Evolutionary conservation across 2,329 filamentous ascomycete species (phyloP).

Genomic region (Colletotrichum neosansevieriae): DNA sequence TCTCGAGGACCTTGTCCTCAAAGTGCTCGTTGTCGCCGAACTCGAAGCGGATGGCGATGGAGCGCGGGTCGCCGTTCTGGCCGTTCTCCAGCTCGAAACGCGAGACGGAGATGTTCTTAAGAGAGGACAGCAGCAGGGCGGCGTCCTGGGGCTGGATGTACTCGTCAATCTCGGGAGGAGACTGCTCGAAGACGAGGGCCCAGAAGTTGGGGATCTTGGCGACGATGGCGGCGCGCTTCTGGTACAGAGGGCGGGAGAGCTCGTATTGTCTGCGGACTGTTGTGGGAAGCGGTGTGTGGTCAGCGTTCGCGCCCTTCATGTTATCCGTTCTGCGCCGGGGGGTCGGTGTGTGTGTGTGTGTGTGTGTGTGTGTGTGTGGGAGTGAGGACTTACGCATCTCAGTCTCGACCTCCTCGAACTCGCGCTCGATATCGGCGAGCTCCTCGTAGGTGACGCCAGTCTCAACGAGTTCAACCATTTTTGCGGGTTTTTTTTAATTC

Average conservation of each 20-base stretch:
- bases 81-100: slow-evolving; percentile 79
- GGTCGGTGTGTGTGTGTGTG: background rate
- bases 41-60: slow-evolving; percentile 80
- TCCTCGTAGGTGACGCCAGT: slow-evolving; percentile 76
- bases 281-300: background rate
- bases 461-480: slow-evolving; percentile 50
- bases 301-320: background rate
- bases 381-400: slow-evolving; percentile 69
- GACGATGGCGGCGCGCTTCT: slow-evolving; percentile 78
- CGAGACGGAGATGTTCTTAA: slow-evolving; percentile 78
- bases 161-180: slow-evolving; percentile 86
- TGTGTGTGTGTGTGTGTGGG: background rate
- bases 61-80: slow-evolving; percentile 80
- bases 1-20: slow-evolving; percentile 81
- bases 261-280: slow-evolving; percentile 79
- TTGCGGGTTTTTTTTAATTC: slow-evolving; percentile 13
- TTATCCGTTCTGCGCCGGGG: too few relatives aligned
- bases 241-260: slow-evolving; percentile 78
- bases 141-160: slow-evolving; percentile 87
- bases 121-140: slow-evolving; percentile 74
- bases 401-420: slow-evolving; percentile 86
- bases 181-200: slow-evolving; percentile 91
- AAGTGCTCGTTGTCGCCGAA: slow-evolving; percentile 89
- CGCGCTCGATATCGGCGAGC: slow-evolving; percentile 82
- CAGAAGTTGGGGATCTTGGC: slow-evolving; percentile 88